These are phyloP conservation scores for Pyrus pyrifolia DNA, from an alignment of 306 rosid genomes.

Conservation along the genomic window DNA sequence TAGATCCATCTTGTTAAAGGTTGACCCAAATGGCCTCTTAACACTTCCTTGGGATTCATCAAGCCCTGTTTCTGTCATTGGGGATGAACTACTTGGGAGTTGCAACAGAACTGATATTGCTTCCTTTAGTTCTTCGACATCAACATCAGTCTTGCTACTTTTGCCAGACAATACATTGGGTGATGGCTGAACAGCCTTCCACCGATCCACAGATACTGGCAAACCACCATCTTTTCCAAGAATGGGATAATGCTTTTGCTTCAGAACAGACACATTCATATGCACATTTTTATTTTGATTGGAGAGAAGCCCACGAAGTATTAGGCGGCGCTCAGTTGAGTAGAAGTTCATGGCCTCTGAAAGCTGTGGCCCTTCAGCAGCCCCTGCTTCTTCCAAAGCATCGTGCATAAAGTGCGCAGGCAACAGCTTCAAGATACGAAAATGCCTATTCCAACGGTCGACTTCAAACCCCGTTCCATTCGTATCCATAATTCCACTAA, in stretches of 20 bases:
- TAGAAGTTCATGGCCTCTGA: conserved; percentile 56
- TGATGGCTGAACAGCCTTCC: conserved; percentile 35
- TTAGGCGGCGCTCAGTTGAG: conserved; percentile 68
- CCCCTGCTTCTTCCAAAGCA: conserved; percentile 60
- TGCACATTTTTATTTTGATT: conserved; percentile 27
- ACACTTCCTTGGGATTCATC: conserved; percentile 56
- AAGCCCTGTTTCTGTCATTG: conserved; percentile 31
- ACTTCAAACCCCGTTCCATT: conserved; percentile 45
- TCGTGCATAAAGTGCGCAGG: conserved; percentile 52
- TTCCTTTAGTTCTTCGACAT: conserved; percentile 66
- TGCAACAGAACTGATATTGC: conserved; percentile 57
- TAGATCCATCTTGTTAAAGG: conserved; percentile 42
- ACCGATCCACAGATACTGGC: conserved; percentile 32
- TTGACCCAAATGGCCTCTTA: conserved; percentile 44
- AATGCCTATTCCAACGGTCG: conserved; percentile 64
- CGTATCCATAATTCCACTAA: conserved; percentile 82
- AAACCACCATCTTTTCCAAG: conserved; percentile 50
- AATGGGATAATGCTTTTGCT: conserved; percentile 33
- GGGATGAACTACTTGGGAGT: conserved; percentile 42
- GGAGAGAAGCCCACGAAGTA: conserved; percentile 44
- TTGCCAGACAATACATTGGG: conserved; percentile 29
- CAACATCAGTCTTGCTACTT: conserved; percentile 40
- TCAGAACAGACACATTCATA: conserved; percentile 25
- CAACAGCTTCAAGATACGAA: conserved; percentile 60
- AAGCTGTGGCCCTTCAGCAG: conserved; percentile 53